These are phyloP conservation scores for Neofusicoccum umdonicola DNA, from an alignment of 2,329 filamentous ascomycete species.

Conservation along the genomic window DNA sequence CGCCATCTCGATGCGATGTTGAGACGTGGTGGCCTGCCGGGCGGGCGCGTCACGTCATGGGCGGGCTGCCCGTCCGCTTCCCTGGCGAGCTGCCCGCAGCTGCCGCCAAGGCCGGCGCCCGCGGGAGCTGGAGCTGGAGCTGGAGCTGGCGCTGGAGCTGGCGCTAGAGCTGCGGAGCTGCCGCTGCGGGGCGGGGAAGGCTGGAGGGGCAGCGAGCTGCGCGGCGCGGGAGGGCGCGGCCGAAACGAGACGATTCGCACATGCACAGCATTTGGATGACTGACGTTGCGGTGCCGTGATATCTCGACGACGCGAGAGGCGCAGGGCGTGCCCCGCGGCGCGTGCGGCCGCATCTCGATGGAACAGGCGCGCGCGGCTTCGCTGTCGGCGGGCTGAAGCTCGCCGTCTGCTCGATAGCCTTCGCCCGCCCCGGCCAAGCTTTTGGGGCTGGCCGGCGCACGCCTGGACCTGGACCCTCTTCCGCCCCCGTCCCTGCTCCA, in stretches of 20 bases:
- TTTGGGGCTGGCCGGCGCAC: background rate
- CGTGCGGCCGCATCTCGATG: background rate
- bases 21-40: background rate
- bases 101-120: background rate
- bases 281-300: constrained; percentile 13
- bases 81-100: background rate
- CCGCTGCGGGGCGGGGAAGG: background rate
- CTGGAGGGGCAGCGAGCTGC: background rate
- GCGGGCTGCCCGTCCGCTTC: background rate
- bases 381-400: too few species aligned
- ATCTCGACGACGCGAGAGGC: background rate
- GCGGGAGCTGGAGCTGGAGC: too few species aligned
- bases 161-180: background rate
- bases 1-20: constrained; percentile 2
- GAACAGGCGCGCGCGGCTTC: background rate
- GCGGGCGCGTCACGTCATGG: background rate
- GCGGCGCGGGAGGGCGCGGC: background rate
- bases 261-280: background rate
- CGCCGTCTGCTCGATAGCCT: background rate
- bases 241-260: background rate
- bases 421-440: background rate
- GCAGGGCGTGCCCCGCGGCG: background rate
- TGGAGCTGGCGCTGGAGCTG: background rate
- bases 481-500: background rate
- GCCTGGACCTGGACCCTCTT: background rate